A percentile compares a stretch with the other conserved stretches of the same genome.
Conservation (phyloP, 768 basidiomycete genomes). For the Hericium coralloides region DNA sequence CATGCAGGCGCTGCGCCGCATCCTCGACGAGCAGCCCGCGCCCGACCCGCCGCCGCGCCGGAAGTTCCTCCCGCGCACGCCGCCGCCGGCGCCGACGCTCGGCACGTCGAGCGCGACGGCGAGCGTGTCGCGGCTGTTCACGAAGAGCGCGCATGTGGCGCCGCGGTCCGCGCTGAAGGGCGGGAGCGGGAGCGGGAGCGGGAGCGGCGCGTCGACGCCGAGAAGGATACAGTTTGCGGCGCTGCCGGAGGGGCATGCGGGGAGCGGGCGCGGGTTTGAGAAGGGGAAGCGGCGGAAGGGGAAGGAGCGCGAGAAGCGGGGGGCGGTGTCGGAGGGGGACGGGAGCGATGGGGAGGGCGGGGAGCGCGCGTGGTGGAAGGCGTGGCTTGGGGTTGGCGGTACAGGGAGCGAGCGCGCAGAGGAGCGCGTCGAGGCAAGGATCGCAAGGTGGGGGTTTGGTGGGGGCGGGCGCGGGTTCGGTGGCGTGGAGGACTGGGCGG, state of each 20-base stretch:
- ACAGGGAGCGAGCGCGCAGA: slow-evolving; percentile 23
- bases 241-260: slow-evolving; percentile 40
- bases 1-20: slow-evolving; percentile 58
- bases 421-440: slow-evolving; percentile 32
- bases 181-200: slow-evolving; percentile 18
- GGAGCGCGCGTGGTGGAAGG: slow-evolving; percentile 18
- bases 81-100: slow-evolving; percentile 37
- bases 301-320: slow-evolving; percentile 15
- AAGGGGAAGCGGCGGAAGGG: slow-evolving; percentile 19
- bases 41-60: slow-evolving; percentile 18
- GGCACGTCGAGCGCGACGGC: slow-evolving; percentile 73
- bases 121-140: slow-evolving; percentile 68
- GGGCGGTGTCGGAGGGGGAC: slow-evolving; percentile 4
- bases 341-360: slow-evolving; percentile 23
- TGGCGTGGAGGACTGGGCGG: slow-evolving; percentile 47
- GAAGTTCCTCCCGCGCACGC: slow-evolving; percentile 36
- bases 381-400: slow-evolving; percentile 17
- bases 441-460: slow-evolving; percentile 26
- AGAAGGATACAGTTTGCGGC: slow-evolving; percentile 76
- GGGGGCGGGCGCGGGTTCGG: slow-evolving; percentile 27
- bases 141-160: slow-evolving; percentile 47
- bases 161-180: slow-evolving; percentile 42
- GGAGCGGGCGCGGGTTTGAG: slow-evolving; percentile 17
- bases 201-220: slow-evolving; percentile 47
- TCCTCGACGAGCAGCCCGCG: slow-evolving; percentile 44